These are phyloP conservation scores for Bjerkandera adusta DNA, from an alignment of 1,284 basidiomycete species.

Conservation along the genomic window DNA sequence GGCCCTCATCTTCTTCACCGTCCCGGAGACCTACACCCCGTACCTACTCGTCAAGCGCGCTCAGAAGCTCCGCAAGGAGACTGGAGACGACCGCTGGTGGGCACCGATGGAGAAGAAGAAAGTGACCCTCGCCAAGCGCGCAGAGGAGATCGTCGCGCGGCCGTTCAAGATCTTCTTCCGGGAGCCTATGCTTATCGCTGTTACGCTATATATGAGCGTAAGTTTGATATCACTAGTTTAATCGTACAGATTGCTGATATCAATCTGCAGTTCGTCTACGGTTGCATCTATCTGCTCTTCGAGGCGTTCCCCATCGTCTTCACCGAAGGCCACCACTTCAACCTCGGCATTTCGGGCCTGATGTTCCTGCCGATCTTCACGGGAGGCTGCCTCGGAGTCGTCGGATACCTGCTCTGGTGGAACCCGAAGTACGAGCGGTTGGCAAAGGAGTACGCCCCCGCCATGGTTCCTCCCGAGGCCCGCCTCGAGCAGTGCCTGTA, in stretches of 20 bases:
- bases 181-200: constrained; percentile 46
- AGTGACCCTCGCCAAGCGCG: constrained; percentile 28
- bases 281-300: constrained; percentile 42
- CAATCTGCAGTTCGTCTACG: constrained; percentile 39
- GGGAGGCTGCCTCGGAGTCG: constrained; percentile 28
- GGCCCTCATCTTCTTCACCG: constrained; percentile 56
- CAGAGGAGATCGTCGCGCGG: constrained; percentile 34
- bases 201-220: constrained; percentile 46
- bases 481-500: constrained; percentile 41
- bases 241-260: neutral
- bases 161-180: constrained; percentile 41
- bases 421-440: constrained; percentile 31
- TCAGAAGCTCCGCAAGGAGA: constrained; percentile 35
- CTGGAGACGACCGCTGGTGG: constrained; percentile 57
- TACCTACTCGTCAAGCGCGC: constrained; percentile 43
- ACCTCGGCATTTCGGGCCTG: constrained; percentile 38
- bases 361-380: constrained; percentile 46
- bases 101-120: constrained; percentile 35
- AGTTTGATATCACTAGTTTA: too few species aligned
- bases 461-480: constrained; percentile 44
- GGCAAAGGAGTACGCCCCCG: constrained; percentile 33
- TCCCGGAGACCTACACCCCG: constrained; percentile 72
- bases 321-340: constrained; percentile 34
- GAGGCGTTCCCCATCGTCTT: constrained; percentile 36
- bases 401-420: constrained; percentile 29